A percentile compares a stretch with the other conserved stretches of the same genome.
phyloP scores from a whole-genome alignment of 305 asterid genomes.

The Salvia sclarea region DNA sequence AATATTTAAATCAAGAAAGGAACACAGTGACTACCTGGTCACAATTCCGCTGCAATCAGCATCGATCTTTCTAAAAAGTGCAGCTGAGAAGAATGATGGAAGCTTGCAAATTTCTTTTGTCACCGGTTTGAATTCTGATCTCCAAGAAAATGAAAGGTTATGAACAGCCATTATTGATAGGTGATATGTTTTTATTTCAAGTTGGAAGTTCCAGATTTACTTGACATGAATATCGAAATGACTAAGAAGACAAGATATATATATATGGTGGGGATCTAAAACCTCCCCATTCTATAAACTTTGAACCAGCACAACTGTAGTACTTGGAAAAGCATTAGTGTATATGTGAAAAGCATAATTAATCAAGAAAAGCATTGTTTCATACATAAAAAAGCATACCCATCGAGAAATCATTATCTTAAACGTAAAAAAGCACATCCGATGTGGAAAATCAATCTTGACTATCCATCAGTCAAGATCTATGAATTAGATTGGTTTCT shows the following conservation, averaged over 20 bases:
- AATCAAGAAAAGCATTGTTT: too few relatives aligned
- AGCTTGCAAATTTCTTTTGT: constrained; percentile 99
- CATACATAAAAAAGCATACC: too few relatives aligned
- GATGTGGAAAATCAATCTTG: too few relatives aligned
- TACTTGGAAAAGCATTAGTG: too few relatives aligned
- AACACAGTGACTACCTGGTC: constrained; percentile 61
- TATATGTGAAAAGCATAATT: too few relatives aligned
- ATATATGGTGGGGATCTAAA: too few relatives aligned
- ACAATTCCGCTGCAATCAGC: constrained; percentile 62
- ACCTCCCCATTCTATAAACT: too few relatives aligned
- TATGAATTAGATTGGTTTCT: too few relatives aligned
- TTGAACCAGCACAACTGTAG: too few relatives aligned
- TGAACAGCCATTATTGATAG: constrained; percentile 22
- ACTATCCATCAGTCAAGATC: too few relatives aligned
- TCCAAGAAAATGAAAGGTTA: constrained; percentile 31
- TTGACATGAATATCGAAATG: constrained; percentile 2
- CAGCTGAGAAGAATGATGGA: constrained; percentile 92
- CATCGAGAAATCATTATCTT: too few relatives aligned
- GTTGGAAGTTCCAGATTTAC: constrained; percentile 19
- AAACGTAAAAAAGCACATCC: too few relatives aligned
- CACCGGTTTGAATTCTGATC: constrained; percentile 85
- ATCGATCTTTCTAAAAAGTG: constrained; percentile 86
- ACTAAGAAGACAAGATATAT: constrained; percentile 12
- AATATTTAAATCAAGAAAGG: constrained; percentile 12
- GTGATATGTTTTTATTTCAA: constrained; percentile 17